Conservation (phyloP, 805 yeast species). For the Komagataella kurtzmanii region DNA sequence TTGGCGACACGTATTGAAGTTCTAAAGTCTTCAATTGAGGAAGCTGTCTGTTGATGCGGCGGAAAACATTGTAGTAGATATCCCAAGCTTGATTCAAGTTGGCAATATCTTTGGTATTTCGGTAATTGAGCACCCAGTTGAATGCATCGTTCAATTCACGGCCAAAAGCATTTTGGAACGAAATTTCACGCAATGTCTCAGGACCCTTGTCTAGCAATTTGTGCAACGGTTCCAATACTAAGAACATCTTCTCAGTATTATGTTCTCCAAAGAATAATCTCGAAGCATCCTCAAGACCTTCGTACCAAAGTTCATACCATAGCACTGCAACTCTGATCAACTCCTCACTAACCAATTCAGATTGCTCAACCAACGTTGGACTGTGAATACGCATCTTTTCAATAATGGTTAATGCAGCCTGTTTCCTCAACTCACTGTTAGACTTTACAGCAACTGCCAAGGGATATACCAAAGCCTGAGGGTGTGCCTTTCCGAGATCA, state of each 20-base stretch:
- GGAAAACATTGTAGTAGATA: conserved; percentile 84
- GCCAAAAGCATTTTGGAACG: conserved; percentile 89
- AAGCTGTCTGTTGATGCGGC: conserved; percentile 77
- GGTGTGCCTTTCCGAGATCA: conserved; percentile 88
- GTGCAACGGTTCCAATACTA: conserved; percentile 81
- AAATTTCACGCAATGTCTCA: conserved; percentile 82
- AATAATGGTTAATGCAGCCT: conserved; percentile 83
- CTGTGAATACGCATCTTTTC: conserved; percentile 89
- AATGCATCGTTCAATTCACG: conserved; percentile 85
- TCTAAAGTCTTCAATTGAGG: conserved; percentile 82
- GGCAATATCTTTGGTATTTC: conserved; percentile 73
- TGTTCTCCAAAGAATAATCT: conserved; percentile 88
- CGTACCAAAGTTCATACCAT: conserved; percentile 98
- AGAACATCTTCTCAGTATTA: conserved; percentile 88
- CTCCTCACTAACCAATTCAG: conserved; percentile 88
- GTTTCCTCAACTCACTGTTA: conserved; percentile 78
- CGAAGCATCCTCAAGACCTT: conserved; percentile 94
- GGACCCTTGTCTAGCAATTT: conserved; percentile 77
- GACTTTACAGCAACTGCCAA: conserved; percentile 92
- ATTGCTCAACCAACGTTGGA: conserved; percentile 74
- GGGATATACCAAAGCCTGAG: conserved; percentile 93
- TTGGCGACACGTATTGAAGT: conserved; percentile 88
- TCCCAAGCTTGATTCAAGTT: conserved; percentile 98
- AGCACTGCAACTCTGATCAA: conserved; percentile 87
- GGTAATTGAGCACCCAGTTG: conserved; percentile 83